Percentiles rank a stretch among this genome's conserved stretches.
Conservation (phyloP, 305 asterid species). For the Fraxinus velutina region DNA sequence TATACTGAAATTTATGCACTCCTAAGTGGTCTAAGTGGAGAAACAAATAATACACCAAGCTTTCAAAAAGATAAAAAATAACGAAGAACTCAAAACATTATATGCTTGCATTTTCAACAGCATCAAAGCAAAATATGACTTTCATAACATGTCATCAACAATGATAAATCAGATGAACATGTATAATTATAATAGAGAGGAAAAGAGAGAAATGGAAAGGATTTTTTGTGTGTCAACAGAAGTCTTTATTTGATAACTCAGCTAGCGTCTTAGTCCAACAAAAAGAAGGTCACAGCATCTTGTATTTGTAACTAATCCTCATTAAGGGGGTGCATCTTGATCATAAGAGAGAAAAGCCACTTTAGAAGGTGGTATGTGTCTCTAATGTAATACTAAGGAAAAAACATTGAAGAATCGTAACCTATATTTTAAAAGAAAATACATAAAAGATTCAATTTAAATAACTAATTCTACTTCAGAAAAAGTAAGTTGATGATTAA, state of each 20-base stretch:
- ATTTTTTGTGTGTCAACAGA: background rate
- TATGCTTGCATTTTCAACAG: background rate
- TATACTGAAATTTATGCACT: background rate
- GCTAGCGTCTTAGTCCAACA: slow-evolving; percentile 14
- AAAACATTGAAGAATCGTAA: background rate
- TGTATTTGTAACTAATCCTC: slow-evolving; percentile 15
- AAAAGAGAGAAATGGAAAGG: background rate
- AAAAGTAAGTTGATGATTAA: background rate
- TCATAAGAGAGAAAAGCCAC: slow-evolving; percentile 3
- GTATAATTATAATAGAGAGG: background rate
- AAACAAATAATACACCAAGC: background rate
- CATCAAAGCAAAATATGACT: background rate
- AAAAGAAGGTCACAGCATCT: slow-evolving; percentile 10
- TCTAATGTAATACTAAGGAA: background rate
- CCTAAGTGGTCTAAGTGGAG: background rate
- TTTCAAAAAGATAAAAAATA: background rate
- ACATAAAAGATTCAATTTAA: background rate
- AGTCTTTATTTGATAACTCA: background rate
- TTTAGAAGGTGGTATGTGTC: slow-evolving; percentile 2
- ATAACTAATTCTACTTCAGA: background rate
- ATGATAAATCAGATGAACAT: background rate
- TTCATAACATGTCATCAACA: background rate
- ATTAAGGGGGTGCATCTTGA: background rate
- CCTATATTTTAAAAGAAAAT: background rate
- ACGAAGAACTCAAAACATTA: background rate